phyloP scores from a whole-genome alignment of 2,329 filamentous ascomycete genomes.

The Epichloe baconii region DNA sequence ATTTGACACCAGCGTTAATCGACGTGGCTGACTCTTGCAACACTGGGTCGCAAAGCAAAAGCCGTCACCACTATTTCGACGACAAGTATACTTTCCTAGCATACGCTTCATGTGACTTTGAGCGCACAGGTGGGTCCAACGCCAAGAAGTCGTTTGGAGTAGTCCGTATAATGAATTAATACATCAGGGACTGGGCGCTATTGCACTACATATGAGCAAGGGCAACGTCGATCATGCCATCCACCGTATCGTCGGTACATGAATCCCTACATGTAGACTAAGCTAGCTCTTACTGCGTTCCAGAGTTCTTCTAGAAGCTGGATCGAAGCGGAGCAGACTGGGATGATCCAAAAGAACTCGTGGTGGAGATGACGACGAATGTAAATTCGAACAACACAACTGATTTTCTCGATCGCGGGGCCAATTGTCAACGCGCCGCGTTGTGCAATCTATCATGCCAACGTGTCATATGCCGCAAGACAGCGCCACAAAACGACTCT shows the following conservation, averaged over 20 bases:
- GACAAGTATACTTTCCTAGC: too few relatives aligned
- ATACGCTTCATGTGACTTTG: too few relatives aligned
- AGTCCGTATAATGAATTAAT: too few relatives aligned
- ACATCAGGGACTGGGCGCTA: background rate
- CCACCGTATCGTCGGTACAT: background rate
- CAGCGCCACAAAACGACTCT: background rate
- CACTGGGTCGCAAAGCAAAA: too few relatives aligned
- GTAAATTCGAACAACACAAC: background rate
- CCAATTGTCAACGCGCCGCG: background rate
- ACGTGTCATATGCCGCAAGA: background rate
- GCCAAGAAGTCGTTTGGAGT: background rate
- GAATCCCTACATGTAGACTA: background rate
- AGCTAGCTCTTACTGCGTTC: background rate
- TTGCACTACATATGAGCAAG: too few relatives aligned
- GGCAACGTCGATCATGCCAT: background rate
- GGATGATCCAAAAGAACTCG: background rate
- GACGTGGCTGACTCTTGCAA: background rate
- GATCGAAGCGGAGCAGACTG: background rate
- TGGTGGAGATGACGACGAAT: background rate
- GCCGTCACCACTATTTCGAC: too few relatives aligned
- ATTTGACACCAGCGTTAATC: background rate
- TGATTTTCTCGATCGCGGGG: background rate
- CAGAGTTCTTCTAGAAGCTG: constrained; percentile 1
- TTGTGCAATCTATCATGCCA: background rate
- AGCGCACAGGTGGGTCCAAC: too few relatives aligned